Evolutionary conservation across 2,329 filamentous ascomycete species (phyloP), one percentile per base, ranked within the genome.

Genomic region (Canariomyces notabilis): DNA sequence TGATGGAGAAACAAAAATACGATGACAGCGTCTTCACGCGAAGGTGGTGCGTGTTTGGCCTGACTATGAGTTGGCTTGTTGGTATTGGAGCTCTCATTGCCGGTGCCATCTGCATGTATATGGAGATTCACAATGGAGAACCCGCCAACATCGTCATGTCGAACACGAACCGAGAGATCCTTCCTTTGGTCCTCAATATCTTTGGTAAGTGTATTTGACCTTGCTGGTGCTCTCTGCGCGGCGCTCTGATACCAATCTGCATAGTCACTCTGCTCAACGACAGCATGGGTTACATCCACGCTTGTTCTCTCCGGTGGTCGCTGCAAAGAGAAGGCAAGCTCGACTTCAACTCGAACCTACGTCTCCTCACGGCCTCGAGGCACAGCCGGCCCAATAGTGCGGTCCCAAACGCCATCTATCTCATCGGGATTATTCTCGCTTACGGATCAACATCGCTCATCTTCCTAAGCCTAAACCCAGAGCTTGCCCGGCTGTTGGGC

Each of bases 181-280:
- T 64, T 3, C 53, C 56, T 23, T 49, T 59, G 32, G 56, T 59
- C 7, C 57, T 64, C 41, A 58, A 80, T 55, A 71, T 61, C 31
- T 18, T 61, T 16, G 52, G 54, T 56, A 51, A n/a, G 40, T 44
- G 34, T 37, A 37, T 32, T 16, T 7, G 19, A 18, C 21, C 16
- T 9, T n/a, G n/a, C n/a, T n/a, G n/a, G n/a, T n/a, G n/a, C 20
- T 21, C 11, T 3, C n/a, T 19, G 42, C 31, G 36, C 19, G 15
- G 18, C 31, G 8, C n/a, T 18, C 32, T 46, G 21, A 41, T 11
- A 7, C 20, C 20, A 15, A 6, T 6, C 8, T 12, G n/a, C 23
- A 8, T 14, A 55, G 54, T 63, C 19, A 62, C 61, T 1, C 46
- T 62, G 4, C 55, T 61, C 9, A 61, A 57, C 35, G 61, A 64